These are phyloP conservation scores for Tagetes patula DNA, from an alignment of 129 eudicot genomes.

Conservation along the genomic window DNA sequence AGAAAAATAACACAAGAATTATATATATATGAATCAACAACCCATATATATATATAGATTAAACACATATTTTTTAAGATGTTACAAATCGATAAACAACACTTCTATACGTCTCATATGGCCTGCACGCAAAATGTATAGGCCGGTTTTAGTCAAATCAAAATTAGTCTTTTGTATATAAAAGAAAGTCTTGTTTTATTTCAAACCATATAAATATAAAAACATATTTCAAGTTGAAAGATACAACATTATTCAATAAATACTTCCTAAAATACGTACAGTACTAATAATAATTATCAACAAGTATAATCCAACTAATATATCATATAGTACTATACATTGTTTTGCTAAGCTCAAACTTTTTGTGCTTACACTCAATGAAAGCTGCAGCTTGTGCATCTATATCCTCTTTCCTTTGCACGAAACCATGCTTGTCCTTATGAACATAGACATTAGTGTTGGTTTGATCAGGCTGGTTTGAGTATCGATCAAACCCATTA, in stretches of 20 bases:
- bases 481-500: conserved; percentile 19
- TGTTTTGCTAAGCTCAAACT: conserved; percentile 36
- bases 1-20: too few species aligned
- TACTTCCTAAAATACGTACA: neutral
- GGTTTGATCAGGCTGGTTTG: conserved; percentile 9
- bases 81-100: too few species aligned
- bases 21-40: too few species aligned
- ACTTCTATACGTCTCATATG: too few species aligned
- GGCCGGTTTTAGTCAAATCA: too few species aligned
- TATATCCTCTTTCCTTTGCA: conserved; percentile 8
- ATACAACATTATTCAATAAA: neutral
- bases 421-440: neutral
- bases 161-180: neutral
- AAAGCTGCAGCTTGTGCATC: conserved; percentile 49
- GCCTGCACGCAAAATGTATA: too few species aligned
- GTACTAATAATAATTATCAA: neutral
- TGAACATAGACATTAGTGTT: neutral
- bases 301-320: neutral
- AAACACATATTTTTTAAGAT: too few species aligned
- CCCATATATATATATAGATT: too few species aligned
- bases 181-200: neutral
- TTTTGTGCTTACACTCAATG: conserved; percentile 40
- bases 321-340: neutral
- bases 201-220: neutral
- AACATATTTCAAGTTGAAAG: neutral